Evolutionary conservation across 139 green algal genomes (phyloP), one percentile per base, ranked within the genome.

Genomic region (Chlamydomonas asymmetrica): DNA sequence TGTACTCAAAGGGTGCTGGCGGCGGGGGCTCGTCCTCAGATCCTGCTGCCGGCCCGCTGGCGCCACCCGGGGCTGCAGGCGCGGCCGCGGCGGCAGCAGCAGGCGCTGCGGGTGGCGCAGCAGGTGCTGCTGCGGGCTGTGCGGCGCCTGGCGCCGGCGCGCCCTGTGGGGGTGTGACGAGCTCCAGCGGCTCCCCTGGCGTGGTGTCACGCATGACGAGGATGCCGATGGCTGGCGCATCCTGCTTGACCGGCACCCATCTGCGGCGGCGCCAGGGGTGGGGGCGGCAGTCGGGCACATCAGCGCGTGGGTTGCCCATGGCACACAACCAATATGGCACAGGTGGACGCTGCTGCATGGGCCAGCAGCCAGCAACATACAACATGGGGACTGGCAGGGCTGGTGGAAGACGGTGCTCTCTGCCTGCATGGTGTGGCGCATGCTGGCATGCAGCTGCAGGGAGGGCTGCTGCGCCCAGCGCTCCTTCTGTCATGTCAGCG

Each of bases 1-100:
- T 63, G 73, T 92, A 95, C 57, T 92, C 88, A 70, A 97, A 97
- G 0, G 91, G 89, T 70, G 89, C 89, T 0, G 93, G 93, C 6
- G 91, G 92, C 16, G 86, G 76, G 25, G 91, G 86, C 83, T 97
- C 92, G 10, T 94, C 87, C 35, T 85, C 85, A 39, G 82, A 76
- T 57, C 71, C 66, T 31, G 49, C 64, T 1, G 64, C 57, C n/a
- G 45, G 63, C 50, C 69, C 48, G 27, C 62, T 60, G 2, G 67
- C 50, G 29, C 45, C 71, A 35, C 71, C 52, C 34, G 72, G 39
- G 9, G 73, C 50, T 23, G 68, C 63, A 1, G 64, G 69, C 18
- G 79, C 73, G 16, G 76, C 61, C 5, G 65, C 78, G 3, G 40
- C 71, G 31, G 74, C 78, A 3, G 70, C 76, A 13, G 68, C 73